Base-by-base conservation (phyloP, 2,329 filamentous ascomycete genomes). In the Pseudocercospora macadamiae region DNA sequence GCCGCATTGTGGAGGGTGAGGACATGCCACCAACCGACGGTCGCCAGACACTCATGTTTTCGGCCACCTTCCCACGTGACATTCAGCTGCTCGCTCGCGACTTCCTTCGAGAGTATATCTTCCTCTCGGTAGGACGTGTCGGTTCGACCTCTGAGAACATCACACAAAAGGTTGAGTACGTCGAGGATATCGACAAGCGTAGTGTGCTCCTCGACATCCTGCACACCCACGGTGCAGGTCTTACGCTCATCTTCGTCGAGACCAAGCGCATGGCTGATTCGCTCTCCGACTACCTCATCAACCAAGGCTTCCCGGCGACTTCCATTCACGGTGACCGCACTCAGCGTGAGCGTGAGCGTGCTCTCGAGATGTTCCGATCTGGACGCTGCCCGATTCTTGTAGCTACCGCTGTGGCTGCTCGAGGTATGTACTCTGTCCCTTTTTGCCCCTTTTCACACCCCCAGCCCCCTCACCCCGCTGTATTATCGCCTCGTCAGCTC, bases 121-220 rank as follows among this genome's bases (percentile, higher is more conserved):
- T 99, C 87, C 85, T 99, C 71, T 99, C 95, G 14, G 95, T 99
- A 68, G 95, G 93, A 72, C 93, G 95, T 86, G 95, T 97, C 61
- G 95, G 95, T 78, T 97, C 95, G 52, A 97, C 95, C 28, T 97
- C 95, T n/a, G 93, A 97, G 86, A 99, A 97, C 85, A 97, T 99
- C 64, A 97, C 95, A 55, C 95, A 99, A 79, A 96, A 96, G 84
- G 87, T 99, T 56, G 93, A 97, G 80, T 97, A 97, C 70, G 90
- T 97, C 61, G 93, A 97, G 80, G 95, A 97, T 70, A 80, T 86
- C 64, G 95, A 99, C 85, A 99, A 99, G 88, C 92, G 93, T 75
- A 97, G 95, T 57, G 93, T 97, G 64, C 87, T 99, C 49, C 86
- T 99, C 61, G 95, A 99, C 72, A 97, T 99, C 66, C 88, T 99